A percentile compares a stretch with the other conserved stretches of the same genome.
Evolutionary conservation across 2,329 filamentous ascomycete genomes (phyloP).

Genomic region (Aspergillus candidus): DNA sequence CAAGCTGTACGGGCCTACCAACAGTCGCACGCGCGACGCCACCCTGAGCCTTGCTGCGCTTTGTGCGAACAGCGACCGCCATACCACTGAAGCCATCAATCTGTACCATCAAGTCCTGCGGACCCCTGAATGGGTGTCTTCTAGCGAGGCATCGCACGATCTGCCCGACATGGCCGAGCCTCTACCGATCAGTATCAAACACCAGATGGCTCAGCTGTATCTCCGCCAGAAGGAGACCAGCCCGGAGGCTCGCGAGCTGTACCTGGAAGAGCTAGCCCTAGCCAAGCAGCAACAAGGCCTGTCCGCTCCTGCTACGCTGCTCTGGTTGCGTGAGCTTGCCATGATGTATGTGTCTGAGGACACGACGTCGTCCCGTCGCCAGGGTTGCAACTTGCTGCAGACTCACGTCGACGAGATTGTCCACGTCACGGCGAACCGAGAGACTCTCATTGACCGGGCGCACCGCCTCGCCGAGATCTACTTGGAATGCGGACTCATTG

Average conservation of each 20-base stretch:
- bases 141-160: conserved; percentile 22
- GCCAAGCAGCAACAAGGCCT: conserved; percentile 41
- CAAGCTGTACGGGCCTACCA: conserved; percentile 32
- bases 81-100: conserved; percentile 41
- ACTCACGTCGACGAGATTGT: conserved; percentile 40
- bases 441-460: conserved; percentile 42
- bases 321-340: conserved; percentile 40
- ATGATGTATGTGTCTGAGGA: conserved; percentile 37
- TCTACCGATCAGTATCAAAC: conserved; percentile 44
- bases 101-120: conserved; percentile 46
- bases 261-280: conserved; percentile 40
- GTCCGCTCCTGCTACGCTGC: conserved; percentile 43
- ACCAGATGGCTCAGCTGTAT: conserved; percentile 46
- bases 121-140: conserved; percentile 31
- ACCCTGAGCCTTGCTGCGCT: conserved; percentile 40
- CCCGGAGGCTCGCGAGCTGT: conserved; percentile 35
- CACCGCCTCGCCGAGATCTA: conserved; percentile 44
- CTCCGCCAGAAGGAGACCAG: conserved; percentile 35
- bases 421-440: conserved; percentile 35
- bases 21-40: conserved; percentile 33
- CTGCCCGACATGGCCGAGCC: conserved; percentile 31
- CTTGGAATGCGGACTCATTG: conserved; percentile 37
- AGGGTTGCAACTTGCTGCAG: conserved; percentile 37
- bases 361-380: conserved; percentile 34
- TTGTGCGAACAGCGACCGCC: conserved; percentile 41